Percentiles rank a stretch among this genome's conserved stretches.
phyloP scores from a whole-genome alignment of 2,329 filamentous ascomycete species.

The Lachnellula cervina region DNA sequence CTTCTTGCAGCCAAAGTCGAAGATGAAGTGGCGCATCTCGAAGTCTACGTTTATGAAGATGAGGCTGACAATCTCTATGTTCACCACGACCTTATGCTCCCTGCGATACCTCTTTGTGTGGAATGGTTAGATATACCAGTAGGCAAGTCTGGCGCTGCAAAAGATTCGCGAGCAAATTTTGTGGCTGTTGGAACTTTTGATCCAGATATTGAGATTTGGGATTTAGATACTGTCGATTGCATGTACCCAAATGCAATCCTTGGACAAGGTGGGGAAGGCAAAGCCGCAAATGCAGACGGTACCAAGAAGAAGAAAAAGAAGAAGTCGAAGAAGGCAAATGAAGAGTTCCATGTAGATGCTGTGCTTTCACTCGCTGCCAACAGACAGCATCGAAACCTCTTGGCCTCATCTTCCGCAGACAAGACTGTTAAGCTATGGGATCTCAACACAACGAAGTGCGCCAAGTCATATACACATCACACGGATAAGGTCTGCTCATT shows the following conservation, averaged over 20 bases:
- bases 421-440: conserved; percentile 99
- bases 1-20: conserved; percentile 90
- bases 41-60: conserved; percentile 97
- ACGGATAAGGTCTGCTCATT: conserved; percentile 97
- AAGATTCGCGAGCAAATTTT: conserved; percentile 75
- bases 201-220: conserved; percentile 98
- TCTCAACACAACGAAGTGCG: conserved; percentile 83
- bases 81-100: conserved; percentile 98
- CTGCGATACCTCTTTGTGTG: conserved; percentile 88
- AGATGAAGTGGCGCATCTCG: conserved; percentile 92
- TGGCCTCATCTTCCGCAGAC: conserved; percentile 93
- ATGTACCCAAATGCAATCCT: conserved; percentile 98
- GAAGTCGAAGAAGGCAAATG: conserved; percentile 83
- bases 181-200: conserved; percentile 96
- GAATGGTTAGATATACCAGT: conserved; percentile 96
- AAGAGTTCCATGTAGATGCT: conserved; percentile 89
- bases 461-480: conserved; percentile 93
- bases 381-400: conserved; percentile 85
- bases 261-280: conserved; percentile 58
- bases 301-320: conserved; percentile 81
- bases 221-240: conserved; percentile 90
- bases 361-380: conserved; percentile 90
- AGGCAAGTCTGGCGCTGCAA: conserved; percentile 58
- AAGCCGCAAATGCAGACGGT: conserved; percentile 44
- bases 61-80: conserved; percentile 94